Conservation (phyloP, 257 asterid species). For the Nicotiana obtusifolia region DNA sequence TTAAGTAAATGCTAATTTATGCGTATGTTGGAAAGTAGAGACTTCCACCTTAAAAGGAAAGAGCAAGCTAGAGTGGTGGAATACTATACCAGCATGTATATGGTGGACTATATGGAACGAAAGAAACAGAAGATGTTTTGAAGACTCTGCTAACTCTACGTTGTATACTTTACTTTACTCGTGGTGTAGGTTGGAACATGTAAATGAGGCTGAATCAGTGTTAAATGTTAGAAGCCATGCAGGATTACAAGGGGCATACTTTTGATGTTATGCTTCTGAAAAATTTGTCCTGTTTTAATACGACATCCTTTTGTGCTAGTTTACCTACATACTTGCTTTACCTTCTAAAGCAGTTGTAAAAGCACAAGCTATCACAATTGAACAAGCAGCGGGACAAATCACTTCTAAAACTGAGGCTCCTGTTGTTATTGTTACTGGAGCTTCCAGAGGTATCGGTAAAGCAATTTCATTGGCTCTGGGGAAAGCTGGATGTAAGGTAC, state of each 20-base stretch:
- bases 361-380: slow-evolving; percentile 62
- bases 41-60: background rate
- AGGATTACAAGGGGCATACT: background rate
- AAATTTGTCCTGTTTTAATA: background rate
- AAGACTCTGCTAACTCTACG: background rate
- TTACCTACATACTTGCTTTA: background rate
- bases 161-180: background rate
- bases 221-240: background rate
- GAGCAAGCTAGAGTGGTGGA: background rate
- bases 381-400: slow-evolving; percentile 43
- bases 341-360: slow-evolving; percentile 41
- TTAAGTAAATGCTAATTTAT: background rate
- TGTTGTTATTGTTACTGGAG: slow-evolving; percentile 86
- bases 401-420: slow-evolving; percentile 64
- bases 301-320: background rate
- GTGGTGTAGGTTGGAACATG: background rate
- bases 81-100: background rate
- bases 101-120: background rate
- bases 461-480: slow-evolving; percentile 90
- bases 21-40: background rate
- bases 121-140: background rate
- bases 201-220: background rate
- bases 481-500: slow-evolving; percentile 94
- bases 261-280: background rate
- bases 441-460: slow-evolving; percentile 94